Evolutionary conservation across 2,329 filamentous ascomycete genomes (phyloP), one percentile per base, ranked within the genome.

Genomic region (Claviceps capensis): DNA sequence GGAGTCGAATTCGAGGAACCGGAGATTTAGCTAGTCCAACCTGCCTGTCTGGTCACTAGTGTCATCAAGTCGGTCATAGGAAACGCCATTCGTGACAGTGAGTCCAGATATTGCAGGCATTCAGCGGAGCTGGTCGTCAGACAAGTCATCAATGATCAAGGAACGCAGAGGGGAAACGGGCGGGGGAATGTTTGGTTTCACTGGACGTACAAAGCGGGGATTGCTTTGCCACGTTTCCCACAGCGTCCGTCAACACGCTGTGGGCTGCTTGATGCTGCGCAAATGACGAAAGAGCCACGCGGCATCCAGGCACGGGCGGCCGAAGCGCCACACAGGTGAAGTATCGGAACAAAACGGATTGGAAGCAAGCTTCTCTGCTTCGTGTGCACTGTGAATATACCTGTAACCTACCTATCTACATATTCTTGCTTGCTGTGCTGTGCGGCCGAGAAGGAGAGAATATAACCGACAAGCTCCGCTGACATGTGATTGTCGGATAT

Each of bases 401-500:
- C 3, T n/a, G 22, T 1, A n/a, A n/a, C n/a, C n/a, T n/a, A n/a
- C n/a, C 26, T 11, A 42, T 0, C 3, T 42, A 19, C 8, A 5
- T 19, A 26, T 9, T 45, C 43, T 30, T 26, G 43, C 43, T 22
- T 44, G 46, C 26, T 48, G 17, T 23, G 4, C 40, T 40, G 36
- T n/a, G 26, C 26, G 26, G 26, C 26, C 2, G 7, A 9, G 26
- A 30, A 30, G 26, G 26, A 30, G 26, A 30, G 8, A 30, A 30
- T 9, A 42, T 8, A n/a, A 22, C 2, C 43, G 42, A 52, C 48
- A 43, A 11, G 16, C 16, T 47, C 38, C 30, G 30, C 36, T 52
- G 47, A 41, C 51, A 49, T 52, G 51, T 49, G 51, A 52, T 47
- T 47, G n/a, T 47, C 14, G 23, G 42, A 30, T 45, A 11, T 30